A percentile compares a stretch with the other conserved stretches of the same genome.
Evolutionary conservation across 2,329 filamentous ascomycete genomes (phyloP).

Genomic region (Chaetothyriales sp.): DNA sequence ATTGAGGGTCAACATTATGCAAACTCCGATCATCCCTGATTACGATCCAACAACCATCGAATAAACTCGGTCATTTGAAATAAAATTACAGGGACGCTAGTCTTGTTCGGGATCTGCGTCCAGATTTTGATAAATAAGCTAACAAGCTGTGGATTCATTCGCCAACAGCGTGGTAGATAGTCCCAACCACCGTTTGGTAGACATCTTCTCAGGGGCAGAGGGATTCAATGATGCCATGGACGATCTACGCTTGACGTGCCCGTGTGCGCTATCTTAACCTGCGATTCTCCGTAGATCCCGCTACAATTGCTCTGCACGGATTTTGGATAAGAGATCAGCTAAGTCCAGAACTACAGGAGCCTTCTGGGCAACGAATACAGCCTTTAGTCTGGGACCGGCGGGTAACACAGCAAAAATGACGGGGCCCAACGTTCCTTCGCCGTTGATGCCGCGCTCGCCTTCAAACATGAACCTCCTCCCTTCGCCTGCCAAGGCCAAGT

Average conservation of each 20-base stretch:
- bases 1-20: too few relatives aligned
- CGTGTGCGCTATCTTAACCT: not conserved
- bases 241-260: not conserved
- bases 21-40: too few relatives aligned
- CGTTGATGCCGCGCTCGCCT: slow-evolving; percentile 26
- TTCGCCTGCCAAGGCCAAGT: slow-evolving; percentile 23
- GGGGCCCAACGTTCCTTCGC: slow-evolving; percentile 28
- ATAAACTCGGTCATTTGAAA: too few relatives aligned
- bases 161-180: too few relatives aligned
- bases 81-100: too few relatives aligned
- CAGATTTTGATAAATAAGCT: too few relatives aligned
- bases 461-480: slow-evolving; percentile 21
- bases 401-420: not conserved
- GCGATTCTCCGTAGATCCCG: not conserved
- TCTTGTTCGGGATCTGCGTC: too few relatives aligned
- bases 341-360: not conserved
- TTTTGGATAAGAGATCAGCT: not conserved
- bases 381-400: not conserved
- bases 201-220: not conserved
- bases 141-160: too few relatives aligned
- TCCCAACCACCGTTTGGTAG: not conserved
- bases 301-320: not conserved
- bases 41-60: too few relatives aligned
- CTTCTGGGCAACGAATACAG: not conserved
- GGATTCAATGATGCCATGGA: not conserved